phyloP scores from a whole-genome alignment of 805 yeast species.

The Sugiyamaella valdiviana region DNA sequence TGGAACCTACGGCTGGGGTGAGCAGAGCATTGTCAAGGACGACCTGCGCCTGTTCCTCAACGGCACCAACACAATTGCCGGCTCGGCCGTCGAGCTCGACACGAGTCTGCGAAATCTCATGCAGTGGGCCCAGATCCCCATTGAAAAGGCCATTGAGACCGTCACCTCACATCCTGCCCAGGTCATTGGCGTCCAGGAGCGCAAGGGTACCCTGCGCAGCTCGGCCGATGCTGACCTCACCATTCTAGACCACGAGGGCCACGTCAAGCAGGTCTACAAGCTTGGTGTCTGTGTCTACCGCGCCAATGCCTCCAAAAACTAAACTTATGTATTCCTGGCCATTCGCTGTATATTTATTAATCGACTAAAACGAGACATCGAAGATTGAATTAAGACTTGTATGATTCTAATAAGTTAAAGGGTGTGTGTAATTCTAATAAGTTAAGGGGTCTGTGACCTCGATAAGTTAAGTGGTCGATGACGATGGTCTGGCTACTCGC shows the following conservation, averaged over 20 bases:
- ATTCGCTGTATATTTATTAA: conserved; percentile 4
- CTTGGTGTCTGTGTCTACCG: conserved; percentile 37
- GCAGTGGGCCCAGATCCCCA: conserved; percentile 43
- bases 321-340: background rate
- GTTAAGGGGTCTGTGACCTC: background rate
- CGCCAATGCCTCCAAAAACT: conserved; percentile 15
- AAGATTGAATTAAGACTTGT: background rate
- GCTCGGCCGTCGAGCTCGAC: conserved; percentile 52
- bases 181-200: conserved; percentile 39
- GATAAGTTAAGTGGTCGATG: background rate
- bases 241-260: conserved; percentile 40
- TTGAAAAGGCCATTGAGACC: conserved; percentile 50
- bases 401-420: background rate
- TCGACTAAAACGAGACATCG: background rate
- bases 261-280: conserved; percentile 46
- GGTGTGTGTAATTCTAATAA: background rate
- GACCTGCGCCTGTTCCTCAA: conserved; percentile 44
- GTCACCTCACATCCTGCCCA: conserved; percentile 50
- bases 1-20: conserved; percentile 49
- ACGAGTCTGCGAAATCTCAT: conserved; percentile 46
- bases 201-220: conserved; percentile 44
- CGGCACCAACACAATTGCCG: conserved; percentile 55
- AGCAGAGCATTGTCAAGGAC: conserved; percentile 42
- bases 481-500: background rate
- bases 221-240: conserved; percentile 56